A percentile compares a stretch with the other conserved stretches of the same genome.
These are phyloP conservation scores for Voacanga thouarsii DNA, from an alignment of 257 asterid species.

Conservation along the genomic window DNA sequence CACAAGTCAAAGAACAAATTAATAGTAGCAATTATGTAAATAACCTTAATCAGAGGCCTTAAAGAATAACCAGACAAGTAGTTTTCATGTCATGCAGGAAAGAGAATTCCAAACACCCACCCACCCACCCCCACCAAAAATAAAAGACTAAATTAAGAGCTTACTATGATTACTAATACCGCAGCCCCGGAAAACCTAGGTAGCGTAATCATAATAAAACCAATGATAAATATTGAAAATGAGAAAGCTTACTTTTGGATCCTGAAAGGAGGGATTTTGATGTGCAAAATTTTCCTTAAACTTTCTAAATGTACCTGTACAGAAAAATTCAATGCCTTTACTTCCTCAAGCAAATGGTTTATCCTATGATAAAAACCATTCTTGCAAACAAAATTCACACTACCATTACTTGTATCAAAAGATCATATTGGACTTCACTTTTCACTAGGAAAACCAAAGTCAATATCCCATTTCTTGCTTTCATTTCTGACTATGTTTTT, in stretches of 20 bases:
- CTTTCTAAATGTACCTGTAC: slow-evolving; percentile 88
- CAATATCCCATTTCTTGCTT: background rate
- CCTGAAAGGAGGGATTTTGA: slow-evolving; percentile 46
- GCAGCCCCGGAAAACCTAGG: background rate
- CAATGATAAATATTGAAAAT: background rate
- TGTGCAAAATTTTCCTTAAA: slow-evolving; percentile 74
- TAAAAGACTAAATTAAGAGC: background rate
- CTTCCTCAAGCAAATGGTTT: background rate
- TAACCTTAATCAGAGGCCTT: background rate
- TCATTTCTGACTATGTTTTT: background rate
- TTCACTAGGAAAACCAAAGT: background rate
- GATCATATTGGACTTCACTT: background rate
- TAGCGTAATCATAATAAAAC: background rate
- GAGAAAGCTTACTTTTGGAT: slow-evolving; percentile 49
- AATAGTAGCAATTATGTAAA: background rate
- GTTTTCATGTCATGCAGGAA: background rate
- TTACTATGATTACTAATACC: background rate
- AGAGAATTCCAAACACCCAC: no score
- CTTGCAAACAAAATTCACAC: no score
- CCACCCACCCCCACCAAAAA: background rate
- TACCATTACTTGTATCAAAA: background rate
- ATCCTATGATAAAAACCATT: background rate
- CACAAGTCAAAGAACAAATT: slow-evolving; percentile 5
- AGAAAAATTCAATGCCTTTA: background rate
- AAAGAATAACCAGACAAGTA: background rate